Conservation (phyloP, 2,329 filamentous ascomycete species). For the Diaporthe sp. region DNA sequence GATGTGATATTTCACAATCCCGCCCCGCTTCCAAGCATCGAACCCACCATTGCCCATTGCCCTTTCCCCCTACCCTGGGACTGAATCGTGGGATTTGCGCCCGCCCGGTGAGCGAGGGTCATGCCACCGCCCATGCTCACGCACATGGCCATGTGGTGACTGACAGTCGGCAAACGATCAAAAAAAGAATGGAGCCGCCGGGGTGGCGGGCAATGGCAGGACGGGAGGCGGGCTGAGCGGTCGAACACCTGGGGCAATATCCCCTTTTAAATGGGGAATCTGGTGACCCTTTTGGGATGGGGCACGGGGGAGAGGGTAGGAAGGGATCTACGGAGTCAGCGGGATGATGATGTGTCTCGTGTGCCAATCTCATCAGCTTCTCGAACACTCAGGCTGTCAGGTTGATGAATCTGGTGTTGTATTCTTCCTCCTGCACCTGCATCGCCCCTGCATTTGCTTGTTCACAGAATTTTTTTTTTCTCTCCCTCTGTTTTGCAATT, state of each 20-base stretch:
- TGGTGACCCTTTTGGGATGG: constrained; percentile 31
- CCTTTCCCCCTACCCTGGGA: constrained; percentile 9
- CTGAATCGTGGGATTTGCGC: constrained; percentile 11
- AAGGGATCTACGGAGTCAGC: constrained; percentile 29
- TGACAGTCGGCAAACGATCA: neutral
- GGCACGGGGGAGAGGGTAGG: neutral
- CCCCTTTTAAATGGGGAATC: constrained; percentile 26
- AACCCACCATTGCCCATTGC: neutral
- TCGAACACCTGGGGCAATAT: constrained; percentile 31
- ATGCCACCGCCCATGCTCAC: constrained; percentile 14
- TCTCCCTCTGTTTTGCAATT: neutral
- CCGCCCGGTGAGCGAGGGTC: constrained; percentile 15
- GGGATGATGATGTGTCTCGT: constrained; percentile 29
- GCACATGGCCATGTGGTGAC: constrained; percentile 27
- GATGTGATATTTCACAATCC: constrained; percentile 36
- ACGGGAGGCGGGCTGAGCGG: constrained; percentile 26
- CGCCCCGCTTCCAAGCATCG: constrained; percentile 28
- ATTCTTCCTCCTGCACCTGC: neutral
- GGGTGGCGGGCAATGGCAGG: neutral
- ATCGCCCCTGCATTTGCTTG: constrained; percentile 4
- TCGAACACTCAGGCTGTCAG: constrained; percentile 5
- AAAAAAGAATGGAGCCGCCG: neutral
- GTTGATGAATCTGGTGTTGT: constrained; percentile 3
- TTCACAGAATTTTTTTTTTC: neutral
- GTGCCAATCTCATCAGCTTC: constrained; percentile 30